phyloP scores from a whole-genome alignment of 148 eudicot species.

The Vaccinium myrtillus region DNA sequence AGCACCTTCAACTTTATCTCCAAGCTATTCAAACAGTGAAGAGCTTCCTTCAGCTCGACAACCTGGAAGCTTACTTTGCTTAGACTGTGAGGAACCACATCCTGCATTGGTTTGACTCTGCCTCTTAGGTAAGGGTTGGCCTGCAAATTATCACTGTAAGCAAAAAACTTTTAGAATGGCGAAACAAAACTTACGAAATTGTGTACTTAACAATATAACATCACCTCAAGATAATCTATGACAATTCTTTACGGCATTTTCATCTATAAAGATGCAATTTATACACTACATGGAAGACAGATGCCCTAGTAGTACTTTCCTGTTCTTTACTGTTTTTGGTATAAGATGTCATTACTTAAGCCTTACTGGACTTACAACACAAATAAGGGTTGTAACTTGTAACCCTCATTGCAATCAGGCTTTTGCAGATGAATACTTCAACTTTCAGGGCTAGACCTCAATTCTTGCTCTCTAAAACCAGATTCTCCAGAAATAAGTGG shows the following conservation, averaged over 20 bases:
- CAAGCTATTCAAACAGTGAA: conserved; percentile 40
- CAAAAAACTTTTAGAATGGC: conserved; percentile 15
- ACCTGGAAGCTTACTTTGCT: conserved; percentile 26
- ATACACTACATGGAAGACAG: background rate
- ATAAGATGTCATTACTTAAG: background rate
- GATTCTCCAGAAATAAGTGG: no score
- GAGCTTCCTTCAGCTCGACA: conserved; percentile 38
- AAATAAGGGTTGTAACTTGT: no score
- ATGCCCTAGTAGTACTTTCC: background rate
- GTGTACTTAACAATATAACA: background rate
- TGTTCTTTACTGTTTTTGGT: background rate
- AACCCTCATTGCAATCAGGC: no score
- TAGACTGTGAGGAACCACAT: conserved; percentile 20
- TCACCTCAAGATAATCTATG: background rate
- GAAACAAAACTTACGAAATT: background rate
- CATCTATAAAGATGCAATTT: background rate
- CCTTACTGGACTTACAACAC: background rate
- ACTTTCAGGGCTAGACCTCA: no score
- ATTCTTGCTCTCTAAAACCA: no score
- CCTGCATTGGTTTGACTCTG: conserved; percentile 38
- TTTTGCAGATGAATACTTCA: no score
- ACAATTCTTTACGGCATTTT: background rate
- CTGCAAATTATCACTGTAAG: conserved; percentile 24
- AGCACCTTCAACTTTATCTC: conserved; percentile 54
- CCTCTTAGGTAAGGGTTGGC: conserved; percentile 47